Conservation (phyloP, 2,329 filamentous ascomycete species). For the Monilinia fructigena region DNA sequence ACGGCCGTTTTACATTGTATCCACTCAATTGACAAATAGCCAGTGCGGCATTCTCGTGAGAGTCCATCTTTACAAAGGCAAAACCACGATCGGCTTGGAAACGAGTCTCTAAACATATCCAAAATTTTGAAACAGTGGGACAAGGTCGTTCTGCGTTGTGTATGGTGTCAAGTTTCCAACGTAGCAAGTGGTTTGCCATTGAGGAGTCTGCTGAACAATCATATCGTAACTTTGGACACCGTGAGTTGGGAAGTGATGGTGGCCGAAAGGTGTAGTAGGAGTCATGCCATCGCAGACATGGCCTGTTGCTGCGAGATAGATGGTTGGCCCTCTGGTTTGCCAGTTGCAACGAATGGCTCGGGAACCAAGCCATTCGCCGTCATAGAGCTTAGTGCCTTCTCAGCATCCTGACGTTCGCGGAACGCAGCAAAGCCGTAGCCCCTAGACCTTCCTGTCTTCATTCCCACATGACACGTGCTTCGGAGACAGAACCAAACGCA, state of each 20-base stretch:
- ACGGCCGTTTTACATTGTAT: slow-evolving; percentile 96
- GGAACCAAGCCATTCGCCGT: slow-evolving; percentile 97
- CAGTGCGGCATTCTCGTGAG: slow-evolving; percentile 96
- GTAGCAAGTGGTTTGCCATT: slow-evolving; percentile 98
- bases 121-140: slow-evolving; percentile 98
- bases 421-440: slow-evolving; percentile 98
- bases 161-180: slow-evolving; percentile 97
- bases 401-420: slow-evolving; percentile 87
- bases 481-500: slow-evolving; percentile 91
- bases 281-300: slow-evolving; percentile 97
- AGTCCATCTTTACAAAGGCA: slow-evolving; percentile 99
- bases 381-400: slow-evolving; percentile 96
- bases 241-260: slow-evolving; percentile 96
- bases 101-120: slow-evolving; percentile 94
- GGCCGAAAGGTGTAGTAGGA: slow-evolving; percentile 91
- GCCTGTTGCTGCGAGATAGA: slow-evolving; percentile 97
- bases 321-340: slow-evolving; percentile 98
- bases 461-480: slow-evolving; percentile 99
- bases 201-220: slow-evolving; percentile 89
- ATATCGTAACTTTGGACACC: slow-evolving; percentile 97
- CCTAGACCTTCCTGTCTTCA: slow-evolving; percentile 97
- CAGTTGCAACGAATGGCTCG: slow-evolving; percentile 99
- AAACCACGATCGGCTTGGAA: slow-evolving; percentile 98
- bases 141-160: slow-evolving; percentile 91
- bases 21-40: slow-evolving; percentile 97